These are phyloP conservation scores for Macrolepiota fuliginosa DNA, from an alignment of 768 basidiomycete species.

Conservation along the genomic window DNA sequence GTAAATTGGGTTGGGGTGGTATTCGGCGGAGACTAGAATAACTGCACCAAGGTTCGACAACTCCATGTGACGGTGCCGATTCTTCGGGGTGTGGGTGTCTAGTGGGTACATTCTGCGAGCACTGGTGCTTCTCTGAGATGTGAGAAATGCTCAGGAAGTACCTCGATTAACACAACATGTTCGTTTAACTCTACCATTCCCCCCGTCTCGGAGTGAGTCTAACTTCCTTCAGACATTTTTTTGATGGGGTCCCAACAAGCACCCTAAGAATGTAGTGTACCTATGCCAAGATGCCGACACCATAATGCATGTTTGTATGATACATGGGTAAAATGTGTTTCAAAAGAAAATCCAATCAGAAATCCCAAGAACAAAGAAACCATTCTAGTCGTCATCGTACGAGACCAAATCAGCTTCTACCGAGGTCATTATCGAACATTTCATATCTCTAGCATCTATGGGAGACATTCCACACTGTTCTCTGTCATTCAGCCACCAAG, in stretches of 20 bases:
- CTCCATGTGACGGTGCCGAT: background rate
- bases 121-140: background rate
- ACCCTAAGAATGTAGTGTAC: background rate
- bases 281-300: background rate
- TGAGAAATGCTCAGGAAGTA: background rate
- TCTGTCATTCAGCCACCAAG: background rate
- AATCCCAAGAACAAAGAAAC: background rate
- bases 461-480: background rate
- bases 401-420: background rate
- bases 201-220: background rate
- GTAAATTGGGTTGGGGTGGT: background rate
- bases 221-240: background rate
- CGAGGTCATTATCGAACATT: background rate
- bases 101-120: background rate
- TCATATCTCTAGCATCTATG: slow-evolving; percentile 1
- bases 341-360: background rate
- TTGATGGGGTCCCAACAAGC: background rate
- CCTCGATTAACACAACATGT: background rate
- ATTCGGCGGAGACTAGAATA: background rate
- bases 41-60: too few species aligned
- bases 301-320: background rate
- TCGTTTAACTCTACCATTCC: background rate
- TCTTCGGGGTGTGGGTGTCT: background rate
- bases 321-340: background rate
- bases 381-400: background rate